Conservation (phyloP, 164 flowering plant genomes). For the Cinnamomum chago region DNA sequence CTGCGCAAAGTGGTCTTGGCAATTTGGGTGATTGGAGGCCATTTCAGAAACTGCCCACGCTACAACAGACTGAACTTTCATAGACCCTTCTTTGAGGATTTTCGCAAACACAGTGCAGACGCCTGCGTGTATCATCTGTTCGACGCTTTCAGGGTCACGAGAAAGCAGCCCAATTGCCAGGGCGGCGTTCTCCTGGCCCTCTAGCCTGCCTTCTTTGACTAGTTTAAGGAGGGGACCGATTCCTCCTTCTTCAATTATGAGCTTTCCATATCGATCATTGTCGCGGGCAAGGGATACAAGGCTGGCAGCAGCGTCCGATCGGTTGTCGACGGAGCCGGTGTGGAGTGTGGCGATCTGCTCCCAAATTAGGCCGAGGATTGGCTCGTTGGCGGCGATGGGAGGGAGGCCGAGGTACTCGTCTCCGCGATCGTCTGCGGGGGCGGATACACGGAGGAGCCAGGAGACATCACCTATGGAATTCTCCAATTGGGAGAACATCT, state of each 20-base stretch:
- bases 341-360: slow-evolving; percentile 73
- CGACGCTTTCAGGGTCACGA: slow-evolving; percentile 77
- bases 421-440: slow-evolving; percentile 45
- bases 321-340: slow-evolving; percentile 49
- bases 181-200: slow-evolving; percentile 83
- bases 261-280: slow-evolving; percentile 67
- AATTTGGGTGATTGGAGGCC: slow-evolving; percentile 58
- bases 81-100: slow-evolving; percentile 70
- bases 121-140: slow-evolving; percentile 63
- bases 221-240: slow-evolving; percentile 58
- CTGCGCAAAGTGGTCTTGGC: slow-evolving; percentile 78
- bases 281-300: slow-evolving; percentile 75
- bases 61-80: slow-evolving; percentile 67
- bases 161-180: slow-evolving; percentile 69
- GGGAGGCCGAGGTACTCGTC: slow-evolving; percentile 78
- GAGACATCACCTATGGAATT: slow-evolving; percentile 82
- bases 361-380: slow-evolving; percentile 85
- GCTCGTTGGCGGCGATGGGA: slow-evolving; percentile 87
- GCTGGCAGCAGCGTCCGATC: slow-evolving; percentile 73
- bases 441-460: slow-evolving; percentile 86
- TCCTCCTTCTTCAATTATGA: slow-evolving; percentile 86
- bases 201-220: slow-evolving; percentile 60
- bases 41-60: slow-evolving; percentile 86
- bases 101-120: slow-evolving; percentile 77
- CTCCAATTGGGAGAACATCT: slow-evolving; percentile 58